A percentile compares a stretch with the other conserved stretches of the same genome.
Evolutionary conservation across 306 rosid species (phyloP).

Genomic region (Cucurbita maxima): DNA sequence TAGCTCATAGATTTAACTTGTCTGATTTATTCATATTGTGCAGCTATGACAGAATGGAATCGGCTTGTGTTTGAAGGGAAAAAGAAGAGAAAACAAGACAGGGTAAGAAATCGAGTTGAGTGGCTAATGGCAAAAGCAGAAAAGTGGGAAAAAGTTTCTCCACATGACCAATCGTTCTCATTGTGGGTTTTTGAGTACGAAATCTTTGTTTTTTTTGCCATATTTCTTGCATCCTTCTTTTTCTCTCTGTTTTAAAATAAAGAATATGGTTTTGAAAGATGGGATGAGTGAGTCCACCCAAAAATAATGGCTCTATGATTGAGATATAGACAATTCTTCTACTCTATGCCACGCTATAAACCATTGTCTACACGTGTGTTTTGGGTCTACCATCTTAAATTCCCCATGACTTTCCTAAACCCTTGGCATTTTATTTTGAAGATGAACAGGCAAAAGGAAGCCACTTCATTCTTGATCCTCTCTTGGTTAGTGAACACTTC

Average conservation of each 20-base stretch:
- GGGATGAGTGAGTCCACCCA: constrained; percentile 24
- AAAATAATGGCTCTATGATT: constrained; percentile 67
- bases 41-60: not conserved
- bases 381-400: constrained; percentile 33
- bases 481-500: too few species aligned
- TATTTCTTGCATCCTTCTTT: not conserved
- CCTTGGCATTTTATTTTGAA: not conserved
- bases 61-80: not conserved
- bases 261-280: not conserved
- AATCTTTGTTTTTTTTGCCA: constrained; percentile 3
- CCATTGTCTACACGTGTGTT: constrained; percentile 62
- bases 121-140: not conserved
- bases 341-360: constrained; percentile 22
- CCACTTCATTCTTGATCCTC: too few species aligned
- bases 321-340: constrained; percentile 61
- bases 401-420: not conserved
- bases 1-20: not conserved
- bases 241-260: not conserved
- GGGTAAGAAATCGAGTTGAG: not conserved
- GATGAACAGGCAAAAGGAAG: not conserved
- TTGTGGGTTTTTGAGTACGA: constrained; percentile 5
- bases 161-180: not conserved
- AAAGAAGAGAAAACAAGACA: not conserved
- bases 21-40: too few species aligned
- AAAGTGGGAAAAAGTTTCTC: not conserved